Base-by-base conservation (phyloP, 306 rosid species). In the Macrotyloma uniflorum region DNA sequence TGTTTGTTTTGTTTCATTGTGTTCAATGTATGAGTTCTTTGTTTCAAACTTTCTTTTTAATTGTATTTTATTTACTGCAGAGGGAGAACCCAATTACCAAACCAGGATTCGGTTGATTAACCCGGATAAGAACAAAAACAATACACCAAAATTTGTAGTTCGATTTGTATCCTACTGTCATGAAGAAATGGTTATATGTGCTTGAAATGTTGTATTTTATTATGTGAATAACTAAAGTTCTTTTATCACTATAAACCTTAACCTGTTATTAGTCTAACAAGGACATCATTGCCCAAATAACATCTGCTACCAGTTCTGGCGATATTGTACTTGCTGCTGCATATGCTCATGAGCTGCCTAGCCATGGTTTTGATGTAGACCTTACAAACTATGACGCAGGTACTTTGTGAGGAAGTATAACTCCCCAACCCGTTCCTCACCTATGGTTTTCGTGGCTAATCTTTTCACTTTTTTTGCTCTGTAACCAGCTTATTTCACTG, bases 371-470 rank as follows among this genome's bases (percentile, higher is more conserved):
- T 5, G 47, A 42, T 11, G 47, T 42, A 4, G 47, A 97, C 38
- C 92, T 90, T 42, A 89, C 97, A 8, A 94, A 94, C 82, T 94
- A 94, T 82, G 97, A 95, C 2, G 98, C 97, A 71, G 97, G 98
- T 94, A 85, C 5, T 58, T 80, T 14, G 8, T 2, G 13, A 22
- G 30, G 15, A 53, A 33, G 14, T 49, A 6, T 2, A 32, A 1
- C 33, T 55, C 5, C 24, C 42, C 2, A 0, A 3, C 4, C 30
- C 2, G 4, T 67, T 5, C 38, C 15, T 66, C 14, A 1, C 18
- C 3, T 3, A 42, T 3, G 5, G 1, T 1, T 6, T 40, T 45
- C 20, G 33, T 51, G 1, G 2, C 47, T 42, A 42, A 26, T 10
- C 15, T 42, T 42, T 42, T 12, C 5, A 42, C 15, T 42, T 1